These are phyloP conservation scores for Haplographium delicatum DNA, from an alignment of 495 filamentous ascomycete species.

Conservation along the genomic window DNA sequence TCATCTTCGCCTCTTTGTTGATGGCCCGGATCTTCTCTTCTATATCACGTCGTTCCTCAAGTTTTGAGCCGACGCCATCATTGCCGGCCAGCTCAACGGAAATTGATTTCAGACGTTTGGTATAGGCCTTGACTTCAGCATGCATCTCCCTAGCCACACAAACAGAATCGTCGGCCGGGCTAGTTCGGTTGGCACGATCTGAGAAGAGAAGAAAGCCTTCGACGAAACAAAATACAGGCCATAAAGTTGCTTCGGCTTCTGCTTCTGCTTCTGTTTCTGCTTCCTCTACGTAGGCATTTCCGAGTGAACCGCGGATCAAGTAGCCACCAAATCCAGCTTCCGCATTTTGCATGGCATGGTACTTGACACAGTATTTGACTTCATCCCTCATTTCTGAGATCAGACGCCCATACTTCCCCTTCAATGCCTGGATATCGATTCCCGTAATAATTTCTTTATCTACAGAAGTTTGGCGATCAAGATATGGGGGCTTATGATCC, in stretches of 20 bases:
- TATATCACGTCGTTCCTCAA: background rate
- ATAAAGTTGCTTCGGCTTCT: background rate
- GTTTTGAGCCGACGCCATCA: background rate
- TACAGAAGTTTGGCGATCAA: too few species aligned
- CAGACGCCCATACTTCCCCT: background rate
- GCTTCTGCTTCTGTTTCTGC: background rate
- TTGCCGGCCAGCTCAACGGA: background rate
- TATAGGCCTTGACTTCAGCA: too few species aligned
- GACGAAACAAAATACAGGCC: background rate
- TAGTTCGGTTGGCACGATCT: too few species aligned
- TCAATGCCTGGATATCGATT: background rate
- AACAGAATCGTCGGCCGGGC: too few species aligned
- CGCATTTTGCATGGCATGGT: background rate
- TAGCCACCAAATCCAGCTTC: background rate
- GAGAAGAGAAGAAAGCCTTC: constrained; percentile 19
- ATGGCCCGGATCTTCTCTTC: background rate
- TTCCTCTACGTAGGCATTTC: too few species aligned
- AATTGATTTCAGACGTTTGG: too few species aligned
- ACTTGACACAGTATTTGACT: background rate
- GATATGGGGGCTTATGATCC: background rate
- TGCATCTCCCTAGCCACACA: too few species aligned
- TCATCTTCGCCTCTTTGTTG: background rate
- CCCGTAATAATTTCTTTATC: too few species aligned
- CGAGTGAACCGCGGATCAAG: background rate
- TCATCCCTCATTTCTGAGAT: background rate